Evolutionary conservation across 2,329 filamentous ascomycete genomes (phyloP), one percentile per base, ranked within the genome.

Genomic region (Arthrobotrys pseudoclavata): DNA sequence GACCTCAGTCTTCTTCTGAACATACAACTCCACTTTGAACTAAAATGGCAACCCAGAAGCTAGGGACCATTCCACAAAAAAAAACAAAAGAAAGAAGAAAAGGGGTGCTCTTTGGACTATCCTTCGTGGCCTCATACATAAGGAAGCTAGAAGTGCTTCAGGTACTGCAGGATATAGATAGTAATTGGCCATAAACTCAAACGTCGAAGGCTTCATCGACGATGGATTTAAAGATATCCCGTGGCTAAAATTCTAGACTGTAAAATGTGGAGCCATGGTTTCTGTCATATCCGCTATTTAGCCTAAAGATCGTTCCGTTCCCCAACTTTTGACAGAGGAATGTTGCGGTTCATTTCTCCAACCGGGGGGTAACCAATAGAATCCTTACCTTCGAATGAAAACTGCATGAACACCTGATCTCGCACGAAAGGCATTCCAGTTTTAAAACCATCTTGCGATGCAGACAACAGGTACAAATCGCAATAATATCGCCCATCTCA

Each of bases 291-390:
- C 66, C 20, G 26, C 24, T 13, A 66, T 72, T 72, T 72, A 72
- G 69, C 57, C 69, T 72, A 48, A 71, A 72, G 12, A 48, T 24
- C 50, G 48, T 48, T 37, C 68, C 67, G 67, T 70, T 70, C 67
- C 67, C 60, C 57, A 64, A 15, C 24, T 63, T 52, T 52, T 31
- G 60, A 64, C 50, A 64, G 60, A 26, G n/a, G 2, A 47, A 55
- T 50, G 31, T 45, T 47, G 26, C 26, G 13, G 20, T 61, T 37
- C 50, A 69, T 22, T 52, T 29, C 45, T 24, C 15, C 37, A 12
- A 13, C n/a, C 15, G 22, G 29, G 45, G 34, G 52, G 15, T 4
- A 55, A 15, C 69, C 69, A 74, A 74, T 74, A 61, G 52, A 52
- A 62, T 62, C 52, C 34, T 53, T 61, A 26, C 62, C 62, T 55